A percentile compares a stretch with the other conserved stretches of the same genome.
phyloP scores from a whole-genome alignment of 192 early-diverging fungal species.

The Diversispora epigaea region DNA sequence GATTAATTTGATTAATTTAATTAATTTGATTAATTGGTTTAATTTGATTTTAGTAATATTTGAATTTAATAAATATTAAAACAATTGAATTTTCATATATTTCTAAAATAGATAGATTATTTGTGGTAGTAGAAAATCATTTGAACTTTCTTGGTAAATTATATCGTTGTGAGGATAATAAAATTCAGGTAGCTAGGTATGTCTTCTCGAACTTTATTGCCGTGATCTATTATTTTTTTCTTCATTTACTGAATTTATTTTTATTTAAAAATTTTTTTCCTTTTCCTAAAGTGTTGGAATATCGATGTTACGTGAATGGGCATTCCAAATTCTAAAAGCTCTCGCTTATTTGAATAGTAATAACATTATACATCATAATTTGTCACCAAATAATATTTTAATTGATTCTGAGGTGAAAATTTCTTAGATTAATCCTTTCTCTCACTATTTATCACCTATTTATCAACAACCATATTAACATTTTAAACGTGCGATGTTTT shows the following conservation, averaged over 20 bases:
- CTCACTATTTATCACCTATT: not conserved
- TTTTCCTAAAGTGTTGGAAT: slow-evolving; percentile 34
- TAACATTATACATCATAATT: slow-evolving; percentile 47
- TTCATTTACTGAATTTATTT: not conserved
- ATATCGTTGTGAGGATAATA: slow-evolving; percentile 32
- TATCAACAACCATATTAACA: too few relatives aligned
- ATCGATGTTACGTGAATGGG: slow-evolving; percentile 43
- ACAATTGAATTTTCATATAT: not conserved
- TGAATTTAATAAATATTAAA: too few relatives aligned
- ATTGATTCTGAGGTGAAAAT: slow-evolving; percentile 47
- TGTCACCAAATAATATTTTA: slow-evolving; percentile 50
- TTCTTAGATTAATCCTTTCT: not conserved
- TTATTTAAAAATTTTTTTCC: not conserved
- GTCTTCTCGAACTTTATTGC: not conserved
- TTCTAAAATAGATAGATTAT: slow-evolving; percentile 49
- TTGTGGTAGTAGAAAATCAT: slow-evolving; percentile 43
- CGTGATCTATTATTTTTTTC: not conserved
- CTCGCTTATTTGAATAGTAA: slow-evolving; percentile 50
- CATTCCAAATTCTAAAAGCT: slow-evolving; percentile 52
- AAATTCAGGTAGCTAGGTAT: slow-evolving; percentile 12
- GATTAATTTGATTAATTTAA: not conserved
- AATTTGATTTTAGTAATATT: too few relatives aligned
- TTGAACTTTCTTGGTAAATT: slow-evolving; percentile 50
- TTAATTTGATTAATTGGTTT: too few relatives aligned
- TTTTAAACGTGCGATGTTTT: too few relatives aligned